Base-by-base conservation (phyloP, 495 filamentous ascomycete species). In the Penicillium pulvis region DNA sequence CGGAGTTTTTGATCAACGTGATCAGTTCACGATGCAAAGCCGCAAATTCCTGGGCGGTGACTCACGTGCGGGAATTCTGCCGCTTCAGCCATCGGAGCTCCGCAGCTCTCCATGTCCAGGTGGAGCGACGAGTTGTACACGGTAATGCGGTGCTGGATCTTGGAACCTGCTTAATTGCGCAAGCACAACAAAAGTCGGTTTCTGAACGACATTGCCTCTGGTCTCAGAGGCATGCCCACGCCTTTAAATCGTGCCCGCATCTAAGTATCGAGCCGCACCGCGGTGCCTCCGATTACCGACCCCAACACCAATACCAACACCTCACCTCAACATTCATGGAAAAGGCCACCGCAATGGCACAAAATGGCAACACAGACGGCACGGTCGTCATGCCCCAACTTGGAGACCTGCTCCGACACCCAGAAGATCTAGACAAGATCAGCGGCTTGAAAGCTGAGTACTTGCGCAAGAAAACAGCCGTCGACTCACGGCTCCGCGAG, bases 391-490 rank as follows among this genome's bases (percentile, higher is more conserved):
- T 83, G 61, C 77, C 76, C 20, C 68, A 72, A 50, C 67, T 83
- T 14, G 80, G 79, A 43, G 81, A 83, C 55, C 70, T 83, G 24
- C 79, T 89, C 42, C 84, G 85, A 42, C 83, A 87, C 66, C 86
- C 86, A 5, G 85, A 90, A 66, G 94, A 99, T 73, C 88, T 99
- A 56, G 93, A 98, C 79, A 99, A 97, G 80, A 92, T 98, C 68
- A 75, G 85, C 57, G 85, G 84, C 55, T 81, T 99, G 66, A 96
- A 94, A 75, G 83, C 90, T 64, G 94, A 99, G 71, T 97, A 97
- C 78, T 81, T 84, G 60, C 90, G 95, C 63, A 98, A 98, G 83
- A 99, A 99, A 71, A 82, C 85, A 20, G 90, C 87, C 36, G 83
- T 98, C 56, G 94, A 99, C 76, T 83, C 86, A 20, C 91, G 94